These are phyloP conservation scores for Talaromyces trachyspermus DNA, from an alignment of 495 filamentous ascomycete species.

Conservation along the genomic window DNA sequence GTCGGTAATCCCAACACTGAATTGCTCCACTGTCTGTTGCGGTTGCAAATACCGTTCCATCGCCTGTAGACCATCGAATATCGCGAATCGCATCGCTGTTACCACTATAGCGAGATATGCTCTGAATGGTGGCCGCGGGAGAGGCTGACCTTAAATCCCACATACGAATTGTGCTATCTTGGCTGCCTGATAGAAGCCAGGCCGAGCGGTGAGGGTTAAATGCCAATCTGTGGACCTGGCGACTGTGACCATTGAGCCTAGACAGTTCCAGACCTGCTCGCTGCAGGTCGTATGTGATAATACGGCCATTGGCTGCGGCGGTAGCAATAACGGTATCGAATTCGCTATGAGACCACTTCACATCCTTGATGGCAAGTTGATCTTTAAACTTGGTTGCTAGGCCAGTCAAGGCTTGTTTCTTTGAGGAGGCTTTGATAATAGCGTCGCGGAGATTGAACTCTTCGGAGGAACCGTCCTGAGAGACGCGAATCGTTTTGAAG, in stretches of 20 bases:
- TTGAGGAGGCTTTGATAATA: slow-evolving; percentile 62
- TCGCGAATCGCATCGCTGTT: slow-evolving; percentile 76
- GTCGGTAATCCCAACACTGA: slow-evolving; percentile 63
- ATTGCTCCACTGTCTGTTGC: slow-evolving; percentile 80
- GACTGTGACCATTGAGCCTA: slow-evolving; percentile 75
- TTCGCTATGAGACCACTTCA: slow-evolving; percentile 71
- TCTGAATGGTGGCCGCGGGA: slow-evolving; percentile 43
- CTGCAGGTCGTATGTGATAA: slow-evolving; percentile 79
- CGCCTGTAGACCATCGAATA: slow-evolving; percentile 80
- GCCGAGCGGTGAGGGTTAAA: slow-evolving; percentile 78
- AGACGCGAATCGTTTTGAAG: slow-evolving; percentile 72
- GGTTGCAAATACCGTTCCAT: slow-evolving; percentile 80
- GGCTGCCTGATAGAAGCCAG: slow-evolving; percentile 79
- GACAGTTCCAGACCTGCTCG: slow-evolving; percentile 65
- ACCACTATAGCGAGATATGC: slow-evolving; percentile 50
- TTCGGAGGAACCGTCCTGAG: slow-evolving; percentile 62
- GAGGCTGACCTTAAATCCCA: slow-evolving; percentile 61
- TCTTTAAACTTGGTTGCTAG: slow-evolving; percentile 54
- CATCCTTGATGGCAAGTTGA: slow-evolving; percentile 73
- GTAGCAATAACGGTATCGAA: slow-evolving; percentile 67
- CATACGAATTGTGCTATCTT: slow-evolving; percentile 82
- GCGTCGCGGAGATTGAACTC: slow-evolving; percentile 72
- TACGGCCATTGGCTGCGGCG: slow-evolving; percentile 77
- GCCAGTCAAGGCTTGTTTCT: slow-evolving; percentile 44
- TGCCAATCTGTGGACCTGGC: slow-evolving; percentile 86